A percentile compares a stretch with the other conserved stretches of the same genome.
These are phyloP conservation scores for Amyloporia xantha DNA, from an alignment of 768 basidiomycete species.

Conservation along the genomic window DNA sequence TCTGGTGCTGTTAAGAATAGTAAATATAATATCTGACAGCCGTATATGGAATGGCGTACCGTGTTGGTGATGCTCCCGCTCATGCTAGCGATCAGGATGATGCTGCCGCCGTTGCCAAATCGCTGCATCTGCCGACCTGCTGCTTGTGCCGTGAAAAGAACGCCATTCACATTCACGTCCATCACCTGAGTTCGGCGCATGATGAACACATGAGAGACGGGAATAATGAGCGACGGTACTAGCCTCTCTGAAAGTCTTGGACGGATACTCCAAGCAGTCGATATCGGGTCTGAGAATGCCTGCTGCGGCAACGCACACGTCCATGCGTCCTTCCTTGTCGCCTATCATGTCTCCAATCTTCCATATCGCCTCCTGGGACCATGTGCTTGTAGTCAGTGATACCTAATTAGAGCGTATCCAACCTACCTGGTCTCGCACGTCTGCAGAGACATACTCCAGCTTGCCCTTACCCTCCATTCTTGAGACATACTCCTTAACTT, in stretches of 20 bases:
- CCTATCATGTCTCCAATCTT: constrained; percentile 49
- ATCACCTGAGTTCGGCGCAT: constrained; percentile 46
- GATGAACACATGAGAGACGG: background rate
- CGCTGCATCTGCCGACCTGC: constrained; percentile 28
- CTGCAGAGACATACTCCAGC: constrained; percentile 54
- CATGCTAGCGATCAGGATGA: constrained; percentile 36
- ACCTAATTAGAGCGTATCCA: background rate
- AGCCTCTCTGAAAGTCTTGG: constrained; percentile 54
- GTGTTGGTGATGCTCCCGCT: constrained; percentile 49
- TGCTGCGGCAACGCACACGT: constrained; percentile 71
- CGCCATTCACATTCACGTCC: constrained; percentile 50
- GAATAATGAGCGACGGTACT: background rate
- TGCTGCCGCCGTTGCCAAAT: constrained; percentile 29
- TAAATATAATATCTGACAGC: too few relatives aligned
- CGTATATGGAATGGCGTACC: too few relatives aligned
- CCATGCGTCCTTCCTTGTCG: constrained; percentile 61
- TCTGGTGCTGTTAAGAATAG: constrained; percentile 53
- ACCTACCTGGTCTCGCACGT: constrained; percentile 55
- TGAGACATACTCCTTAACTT: constrained; percentile 38
- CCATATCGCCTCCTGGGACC: constrained; percentile 33
- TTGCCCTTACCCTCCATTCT: constrained; percentile 22
- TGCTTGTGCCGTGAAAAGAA: constrained; percentile 28
- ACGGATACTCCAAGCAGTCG: constrained; percentile 58
- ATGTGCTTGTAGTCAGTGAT: too few relatives aligned
- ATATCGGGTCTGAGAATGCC: constrained; percentile 50